Percentiles rank a stretch among this genome's conserved stretches.
Conservation (phyloP, 768 basidiomycete genomes). For the Mrakia blollopis region DNA sequence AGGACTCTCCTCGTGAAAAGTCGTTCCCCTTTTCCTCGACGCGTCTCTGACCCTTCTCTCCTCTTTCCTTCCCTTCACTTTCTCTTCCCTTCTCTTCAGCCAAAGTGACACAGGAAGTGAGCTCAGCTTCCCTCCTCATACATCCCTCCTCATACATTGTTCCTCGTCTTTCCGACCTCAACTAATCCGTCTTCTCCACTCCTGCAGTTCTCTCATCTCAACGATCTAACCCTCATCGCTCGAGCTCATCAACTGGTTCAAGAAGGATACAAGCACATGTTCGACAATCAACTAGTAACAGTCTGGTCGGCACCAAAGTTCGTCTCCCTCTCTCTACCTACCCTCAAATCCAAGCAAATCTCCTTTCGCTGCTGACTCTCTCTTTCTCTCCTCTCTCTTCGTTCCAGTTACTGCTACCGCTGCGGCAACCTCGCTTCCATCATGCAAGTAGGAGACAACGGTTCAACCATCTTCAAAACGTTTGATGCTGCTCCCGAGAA, state of each 20-base stretch:
- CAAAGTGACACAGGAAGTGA: constrained; percentile 21
- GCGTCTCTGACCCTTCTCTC: constrained; percentile 31
- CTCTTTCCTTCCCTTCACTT: neutral
- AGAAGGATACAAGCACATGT: constrained; percentile 60
- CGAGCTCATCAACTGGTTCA: constrained; percentile 95
- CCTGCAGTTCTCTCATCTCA: constrained; percentile 82
- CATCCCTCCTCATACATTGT: neutral
- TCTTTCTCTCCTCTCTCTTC: neutral
- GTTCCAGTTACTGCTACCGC: constrained; percentile 45
- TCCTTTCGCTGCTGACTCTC: too few relatives aligned
- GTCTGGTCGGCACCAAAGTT: constrained; percentile 80
- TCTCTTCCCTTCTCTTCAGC: neutral
- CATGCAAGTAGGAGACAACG: constrained; percentile 69
- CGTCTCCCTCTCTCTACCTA: constrained; percentile 49
- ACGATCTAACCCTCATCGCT: constrained; percentile 78
- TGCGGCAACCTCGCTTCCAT: constrained; percentile 88
- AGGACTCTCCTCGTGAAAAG: neutral
- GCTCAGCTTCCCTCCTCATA: neutral
- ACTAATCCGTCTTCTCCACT: neutral
- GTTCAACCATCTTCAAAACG: constrained; percentile 65
- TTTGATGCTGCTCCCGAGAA: constrained; percentile 88
- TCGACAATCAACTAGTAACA: constrained; percentile 58
- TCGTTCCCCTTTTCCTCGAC: constrained; percentile 51
- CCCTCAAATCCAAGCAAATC: too few relatives aligned
- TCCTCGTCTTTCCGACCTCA: neutral